Evolutionary conservation across 2,329 filamentous ascomycete genomes (phyloP).

Genomic region (Colletotrichum lindemuthianum): DNA sequence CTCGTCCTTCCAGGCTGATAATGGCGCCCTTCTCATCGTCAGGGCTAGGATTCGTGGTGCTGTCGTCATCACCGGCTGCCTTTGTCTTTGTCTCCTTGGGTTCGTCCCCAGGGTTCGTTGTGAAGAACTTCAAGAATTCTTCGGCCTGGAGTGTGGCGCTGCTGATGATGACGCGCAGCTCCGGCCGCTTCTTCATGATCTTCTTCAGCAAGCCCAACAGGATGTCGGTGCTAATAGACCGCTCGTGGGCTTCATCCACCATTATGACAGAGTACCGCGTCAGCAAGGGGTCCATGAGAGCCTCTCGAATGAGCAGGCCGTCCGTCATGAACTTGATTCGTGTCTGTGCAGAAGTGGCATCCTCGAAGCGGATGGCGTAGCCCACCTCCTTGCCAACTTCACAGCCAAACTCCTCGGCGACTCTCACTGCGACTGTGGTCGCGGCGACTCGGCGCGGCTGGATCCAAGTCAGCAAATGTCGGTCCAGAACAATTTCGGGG

Average conservation of each 20-base stretch:
- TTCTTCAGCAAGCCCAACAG: slow-evolving; percentile 92
- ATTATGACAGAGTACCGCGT: slow-evolving; percentile 95
- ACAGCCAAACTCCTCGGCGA: slow-evolving; percentile 89
- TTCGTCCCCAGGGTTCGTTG: slow-evolving; percentile 42
- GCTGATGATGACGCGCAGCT: slow-evolving; percentile 88
- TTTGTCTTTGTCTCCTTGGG: slow-evolving; percentile 28
- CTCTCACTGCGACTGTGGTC: slow-evolving; percentile 86
- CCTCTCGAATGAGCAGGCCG: slow-evolving; percentile 89
- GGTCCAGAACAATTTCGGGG: background rate
- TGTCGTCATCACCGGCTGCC: slow-evolving; percentile 39
- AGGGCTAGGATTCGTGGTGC: background rate
- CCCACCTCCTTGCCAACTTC: slow-evolving; percentile 91
- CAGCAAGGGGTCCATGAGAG: slow-evolving; percentile 89
- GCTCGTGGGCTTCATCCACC: slow-evolving; percentile 96
- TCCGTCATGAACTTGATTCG: slow-evolving; percentile 96
- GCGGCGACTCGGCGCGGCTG: slow-evolving; percentile 91
- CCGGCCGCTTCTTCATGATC: slow-evolving; percentile 80
- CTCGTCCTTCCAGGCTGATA: slow-evolving; percentile 86
- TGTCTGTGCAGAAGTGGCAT: slow-evolving; percentile 86
- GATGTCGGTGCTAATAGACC: slow-evolving; percentile 92
- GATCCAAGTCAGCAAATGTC: slow-evolving; percentile 8
- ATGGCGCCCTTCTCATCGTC: slow-evolving; percentile 59
- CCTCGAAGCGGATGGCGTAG: slow-evolving; percentile 92
- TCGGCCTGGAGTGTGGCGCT: slow-evolving; percentile 94
- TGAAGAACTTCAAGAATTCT: slow-evolving; percentile 84